phyloP scores from a whole-genome alignment of 2,329 filamentous ascomycete species.

The Hypoxylon sp. region DNA sequence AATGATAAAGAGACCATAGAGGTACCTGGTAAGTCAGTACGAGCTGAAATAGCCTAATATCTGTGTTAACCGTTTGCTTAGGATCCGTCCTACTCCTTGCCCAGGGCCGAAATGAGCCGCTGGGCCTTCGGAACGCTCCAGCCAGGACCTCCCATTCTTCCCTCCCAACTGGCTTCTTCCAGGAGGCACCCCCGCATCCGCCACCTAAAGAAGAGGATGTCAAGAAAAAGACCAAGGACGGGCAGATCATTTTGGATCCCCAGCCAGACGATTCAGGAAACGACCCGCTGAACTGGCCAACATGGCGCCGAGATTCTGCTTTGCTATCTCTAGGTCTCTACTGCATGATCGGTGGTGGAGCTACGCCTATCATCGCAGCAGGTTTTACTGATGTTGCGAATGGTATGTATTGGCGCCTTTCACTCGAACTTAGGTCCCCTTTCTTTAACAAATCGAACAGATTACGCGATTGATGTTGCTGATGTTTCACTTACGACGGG shows the following conservation, averaged over 20 bases:
- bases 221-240: slow-evolving; percentile 85
- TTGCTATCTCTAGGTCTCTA: slow-evolving; percentile 89
- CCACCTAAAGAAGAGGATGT: slow-evolving; percentile 54
- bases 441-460: slow-evolving; percentile 49
- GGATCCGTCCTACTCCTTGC: slow-evolving; percentile 73
- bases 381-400: slow-evolving; percentile 86
- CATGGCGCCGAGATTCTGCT: slow-evolving; percentile 83
- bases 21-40: slow-evolving; percentile 78
- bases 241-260: slow-evolving; percentile 87
- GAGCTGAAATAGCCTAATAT: background rate
- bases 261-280: slow-evolving; percentile 93
- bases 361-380: slow-evolving; percentile 90
- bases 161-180: slow-evolving; percentile 63
- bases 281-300: slow-evolving; percentile 93
- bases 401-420: slow-evolving; percentile 54
- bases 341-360: slow-evolving; percentile 93
- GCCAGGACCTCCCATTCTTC: slow-evolving; percentile 72
- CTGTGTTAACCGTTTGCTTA: slow-evolving; percentile 50
- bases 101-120: slow-evolving; percentile 69
- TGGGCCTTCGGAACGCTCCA: slow-evolving; percentile 71
- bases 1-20: slow-evolving; percentile 86
- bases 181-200: slow-evolving; percentile 54
- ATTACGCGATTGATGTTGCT: slow-evolving; percentile 76
- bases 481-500: slow-evolving; percentile 89
- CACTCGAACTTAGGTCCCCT: background rate